A percentile compares a stretch with the other conserved stretches of the same genome.
Conservation (phyloP, 2,329 filamentous ascomycete species). For the Ceratocystis albifundus region DNA sequence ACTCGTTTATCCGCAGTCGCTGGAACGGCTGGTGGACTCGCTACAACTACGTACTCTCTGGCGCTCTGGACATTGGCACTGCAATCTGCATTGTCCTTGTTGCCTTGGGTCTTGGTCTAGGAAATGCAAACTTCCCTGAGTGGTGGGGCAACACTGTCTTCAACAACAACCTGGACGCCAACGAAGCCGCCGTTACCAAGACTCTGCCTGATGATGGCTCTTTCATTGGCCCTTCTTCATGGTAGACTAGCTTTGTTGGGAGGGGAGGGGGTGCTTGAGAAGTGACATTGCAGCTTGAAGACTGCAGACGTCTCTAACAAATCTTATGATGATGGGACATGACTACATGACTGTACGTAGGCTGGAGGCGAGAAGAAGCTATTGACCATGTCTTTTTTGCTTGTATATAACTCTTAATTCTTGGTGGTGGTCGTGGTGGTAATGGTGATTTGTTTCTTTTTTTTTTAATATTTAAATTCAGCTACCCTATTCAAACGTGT, state of each 20-base stretch:
- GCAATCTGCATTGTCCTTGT: slow-evolving; percentile 46
- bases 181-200: slow-evolving; percentile 28
- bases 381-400: no score
- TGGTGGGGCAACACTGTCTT: slow-evolving; percentile 42
- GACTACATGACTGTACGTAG: no score
- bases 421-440: no score
- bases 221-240: slow-evolving; percentile 27
- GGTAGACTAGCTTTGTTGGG: slow-evolving; percentile 25
- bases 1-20: slow-evolving; percentile 39
- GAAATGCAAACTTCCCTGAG: slow-evolving; percentile 34
- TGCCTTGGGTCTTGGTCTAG: slow-evolving; percentile 37
- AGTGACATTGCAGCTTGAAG: neutral
- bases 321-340: no score
- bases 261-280: neutral
- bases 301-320: neutral
- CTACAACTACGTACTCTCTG: slow-evolving; percentile 50
- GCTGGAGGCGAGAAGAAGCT: no score
- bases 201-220: slow-evolving; percentile 27
- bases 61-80: slow-evolving; percentile 47
- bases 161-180: slow-evolving; percentile 29
- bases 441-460: no score
- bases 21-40: slow-evolving; percentile 47
- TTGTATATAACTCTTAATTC: no score
- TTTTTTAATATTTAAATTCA: no score
- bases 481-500: no score